A percentile compares a stretch with the other conserved stretches of the same genome.
These are phyloP conservation scores for Eleusine indica DNA, from an alignment of 176 grass and related monocot genomes.

Conservation along the genomic window DNA sequence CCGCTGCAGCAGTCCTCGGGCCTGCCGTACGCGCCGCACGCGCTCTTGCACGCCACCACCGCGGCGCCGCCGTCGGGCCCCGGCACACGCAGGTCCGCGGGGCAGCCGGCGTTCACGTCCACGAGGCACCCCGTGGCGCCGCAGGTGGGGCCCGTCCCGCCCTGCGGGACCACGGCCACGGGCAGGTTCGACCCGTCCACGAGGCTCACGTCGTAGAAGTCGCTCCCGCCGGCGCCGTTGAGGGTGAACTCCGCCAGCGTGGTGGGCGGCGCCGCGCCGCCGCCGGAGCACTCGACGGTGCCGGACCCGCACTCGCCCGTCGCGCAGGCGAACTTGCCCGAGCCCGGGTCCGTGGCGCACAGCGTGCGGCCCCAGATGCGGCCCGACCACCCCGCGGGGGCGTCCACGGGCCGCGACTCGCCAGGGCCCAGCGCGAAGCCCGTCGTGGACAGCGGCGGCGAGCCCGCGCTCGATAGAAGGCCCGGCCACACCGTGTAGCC, in stretches of 20 bases:
- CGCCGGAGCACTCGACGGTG: slow-evolving; percentile 43
- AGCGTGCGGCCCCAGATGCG: slow-evolving; percentile 62
- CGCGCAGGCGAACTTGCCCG: slow-evolving; percentile 45
- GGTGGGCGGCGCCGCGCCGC: slow-evolving; percentile 41
- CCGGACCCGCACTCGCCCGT: slow-evolving; percentile 64
- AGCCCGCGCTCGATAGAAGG: slow-evolving; percentile 55
- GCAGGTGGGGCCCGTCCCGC: slow-evolving; percentile 40
- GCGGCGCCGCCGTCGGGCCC: slow-evolving; percentile 8
- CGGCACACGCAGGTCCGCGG: slow-evolving; percentile 53
- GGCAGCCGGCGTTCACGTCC: slow-evolving; percentile 72
- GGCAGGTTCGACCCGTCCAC: slow-evolving; percentile 85
- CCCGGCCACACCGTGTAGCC: slow-evolving; percentile 72
- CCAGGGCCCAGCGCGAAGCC: slow-evolving; percentile 61
- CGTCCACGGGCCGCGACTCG: slow-evolving; percentile 49
- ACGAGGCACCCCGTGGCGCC: slow-evolving; percentile 66
- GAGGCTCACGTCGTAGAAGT: slow-evolving; percentile 94
- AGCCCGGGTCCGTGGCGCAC: slow-evolving; percentile 29
- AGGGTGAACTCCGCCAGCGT: slow-evolving; percentile 71
- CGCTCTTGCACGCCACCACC: slow-evolving; percentile 84
- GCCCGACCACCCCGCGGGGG: slow-evolving; percentile 57
- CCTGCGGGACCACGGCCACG: slow-evolving; percentile 58
- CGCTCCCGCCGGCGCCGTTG: slow-evolving; percentile 48
- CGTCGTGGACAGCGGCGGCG: slow-evolving; percentile 48
- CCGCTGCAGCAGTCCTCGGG: slow-evolving; percentile 77
- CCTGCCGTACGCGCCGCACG: slow-evolving; percentile 64